Evolutionary conservation across 805 yeast genomes (phyloP).

Genomic region (Monosporozyma solicola): DNA sequence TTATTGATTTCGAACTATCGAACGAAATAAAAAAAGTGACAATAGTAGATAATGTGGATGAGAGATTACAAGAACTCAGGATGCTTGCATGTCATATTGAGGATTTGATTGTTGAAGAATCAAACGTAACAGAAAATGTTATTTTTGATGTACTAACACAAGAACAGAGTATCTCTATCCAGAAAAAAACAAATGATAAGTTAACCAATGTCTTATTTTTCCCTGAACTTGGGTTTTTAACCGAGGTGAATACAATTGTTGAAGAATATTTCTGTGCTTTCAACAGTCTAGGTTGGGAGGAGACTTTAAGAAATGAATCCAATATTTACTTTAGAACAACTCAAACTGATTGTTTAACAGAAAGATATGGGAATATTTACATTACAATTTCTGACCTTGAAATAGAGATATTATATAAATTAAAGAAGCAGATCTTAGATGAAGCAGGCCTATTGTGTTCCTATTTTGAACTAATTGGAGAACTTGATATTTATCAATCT

Average conservation of each 20-base stretch:
- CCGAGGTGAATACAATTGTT: constrained; percentile 19
- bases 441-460: constrained; percentile 8
- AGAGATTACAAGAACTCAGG: constrained; percentile 22
- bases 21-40: constrained; percentile 20
- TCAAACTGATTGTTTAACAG: constrained; percentile 28
- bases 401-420: constrained; percentile 31
- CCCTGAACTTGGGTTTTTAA: constrained; percentile 39
- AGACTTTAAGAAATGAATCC: constrained; percentile 32
- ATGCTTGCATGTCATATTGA: constrained; percentile 29
- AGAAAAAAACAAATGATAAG: constrained; percentile 6
- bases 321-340: constrained; percentile 32
- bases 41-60: constrained; percentile 27
- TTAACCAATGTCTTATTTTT: constrained; percentile 34
- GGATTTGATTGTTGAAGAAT: constrained; percentile 18
- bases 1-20: constrained; percentile 34
- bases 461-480: constrained; percentile 23
- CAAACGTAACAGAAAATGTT: constrained; percentile 8
- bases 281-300: constrained; percentile 25
- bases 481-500: constrained; percentile 32
- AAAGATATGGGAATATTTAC: constrained; percentile 35
- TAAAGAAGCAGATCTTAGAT: constrained; percentile 23
- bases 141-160: constrained; percentile 10
- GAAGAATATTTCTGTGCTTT: background rate
- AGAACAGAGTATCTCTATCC: background rate
- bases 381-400: constrained; percentile 34